Evolutionary conservation across 805 yeast species (phyloP), one percentile per base, ranked within the genome.

Genomic region (Sugiyamaella valdiviana): DNA sequence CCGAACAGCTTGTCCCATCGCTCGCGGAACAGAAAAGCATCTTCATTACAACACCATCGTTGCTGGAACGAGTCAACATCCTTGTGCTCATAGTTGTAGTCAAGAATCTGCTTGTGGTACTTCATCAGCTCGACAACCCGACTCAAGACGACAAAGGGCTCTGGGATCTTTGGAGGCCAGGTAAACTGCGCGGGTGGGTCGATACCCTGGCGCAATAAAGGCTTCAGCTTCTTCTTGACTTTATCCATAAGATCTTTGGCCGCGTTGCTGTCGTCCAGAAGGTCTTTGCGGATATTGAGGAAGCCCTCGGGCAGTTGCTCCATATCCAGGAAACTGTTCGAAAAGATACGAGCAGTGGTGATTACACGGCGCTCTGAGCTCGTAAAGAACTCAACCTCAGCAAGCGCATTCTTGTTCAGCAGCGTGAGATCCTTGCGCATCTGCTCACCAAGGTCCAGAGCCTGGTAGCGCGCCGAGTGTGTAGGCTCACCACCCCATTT

Each of bases 401-500:
- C 81, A 60, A 93, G 73, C 6, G 93, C 88, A 36, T 82, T 84
- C 53, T 85, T 81, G 66, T 93, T 93, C 63, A 93, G 73, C 51
- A 93, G 74, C 62, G 86, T 83, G 58, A 89, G 77, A 65, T 93
- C 95, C 63, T 91, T 96, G 61, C 99, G 81, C 70, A 85, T 77
- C 67, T 90, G 96, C 63, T 91, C 98, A 46, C 99, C 99, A 16
- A 93, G 78, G 66, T 93, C 99, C 23, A 83, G 77, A 1, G 96
- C 95, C 69, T 93, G 99, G 64, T 88, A 85, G 54, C 83, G 78
- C 1, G 98, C 97, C 9, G 97, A 89, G 65, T 93, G 99, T 1
- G 99, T 93, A 5, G 99, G 97, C 66, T 93, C 99, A 54, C 99
- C 99, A 59, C 99, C 99, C 99, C 99, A 93, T 65, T 93, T 93